Percentiles rank a stretch among this genome's conserved stretches.
These are phyloP conservation scores for Sclerotinia nivalis DNA, from an alignment of 2,329 filamentous ascomycete species.

Conservation along the genomic window DNA sequence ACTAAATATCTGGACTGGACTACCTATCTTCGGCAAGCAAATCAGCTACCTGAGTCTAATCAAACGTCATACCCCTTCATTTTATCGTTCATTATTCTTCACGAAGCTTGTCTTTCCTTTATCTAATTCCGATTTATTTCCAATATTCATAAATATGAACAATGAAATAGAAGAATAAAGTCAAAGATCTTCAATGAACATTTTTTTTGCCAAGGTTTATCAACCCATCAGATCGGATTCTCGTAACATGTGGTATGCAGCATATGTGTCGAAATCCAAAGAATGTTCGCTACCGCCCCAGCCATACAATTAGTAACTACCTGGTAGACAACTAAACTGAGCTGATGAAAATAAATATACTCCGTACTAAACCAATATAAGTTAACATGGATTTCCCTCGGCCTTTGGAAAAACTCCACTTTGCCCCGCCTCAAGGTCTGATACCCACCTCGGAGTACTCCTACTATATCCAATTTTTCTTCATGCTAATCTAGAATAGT, in stretches of 20 bases:
- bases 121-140: not conserved
- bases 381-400: not conserved
- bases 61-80: not conserved
- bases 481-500: not conserved
- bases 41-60: not conserved
- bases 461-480: conserved; percentile 3
- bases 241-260: not conserved
- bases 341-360: not conserved
- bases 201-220: not conserved
- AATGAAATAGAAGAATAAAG: not conserved
- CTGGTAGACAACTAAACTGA: not conserved
- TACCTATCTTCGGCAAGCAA: not conserved
- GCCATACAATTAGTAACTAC: not conserved
- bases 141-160: not conserved
- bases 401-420: not conserved
- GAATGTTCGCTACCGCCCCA: not conserved
- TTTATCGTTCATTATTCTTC: not conserved
- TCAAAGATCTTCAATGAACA: not conserved
- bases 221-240: not conserved
- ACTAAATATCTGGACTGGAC: not conserved
- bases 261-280: not conserved
- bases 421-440: conserved; percentile 2
- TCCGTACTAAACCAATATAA: not conserved
- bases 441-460: conserved; percentile 5
- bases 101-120: not conserved